These are phyloP conservation scores for Tillandsia leiboldiana DNA, from an alignment of 176 grass and related monocot genomes.

Conservation along the genomic window DNA sequence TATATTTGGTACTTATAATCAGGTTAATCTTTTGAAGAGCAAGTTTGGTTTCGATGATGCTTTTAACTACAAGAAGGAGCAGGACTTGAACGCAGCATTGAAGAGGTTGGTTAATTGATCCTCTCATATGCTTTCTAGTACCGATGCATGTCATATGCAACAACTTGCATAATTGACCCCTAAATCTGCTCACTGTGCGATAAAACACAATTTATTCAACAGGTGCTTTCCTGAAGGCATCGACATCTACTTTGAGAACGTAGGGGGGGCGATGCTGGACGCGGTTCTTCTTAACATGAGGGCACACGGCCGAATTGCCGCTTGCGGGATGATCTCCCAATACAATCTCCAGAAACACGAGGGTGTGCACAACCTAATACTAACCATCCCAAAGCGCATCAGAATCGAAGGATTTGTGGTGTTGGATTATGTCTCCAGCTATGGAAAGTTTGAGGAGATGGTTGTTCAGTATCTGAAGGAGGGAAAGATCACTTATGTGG, in stretches of 20 bases:
- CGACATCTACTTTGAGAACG: constrained; percentile 26
- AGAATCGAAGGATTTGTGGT: constrained; percentile 15
- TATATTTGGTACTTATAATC: neutral
- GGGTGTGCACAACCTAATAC: constrained; percentile 19
- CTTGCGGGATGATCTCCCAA: constrained; percentile 24
- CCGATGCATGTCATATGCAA: too few species aligned
- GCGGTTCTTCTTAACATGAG: constrained; percentile 31
- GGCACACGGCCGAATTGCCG: neutral
- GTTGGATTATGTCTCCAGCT: neutral
- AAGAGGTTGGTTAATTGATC: neutral
- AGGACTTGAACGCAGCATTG: constrained; percentile 30
- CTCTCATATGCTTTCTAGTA: neutral
- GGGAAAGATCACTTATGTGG: constrained; percentile 16
- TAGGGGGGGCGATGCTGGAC: constrained; percentile 20
- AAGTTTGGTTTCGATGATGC: constrained; percentile 67
- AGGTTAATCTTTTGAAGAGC: constrained; percentile 36
- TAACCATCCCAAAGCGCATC: neutral
- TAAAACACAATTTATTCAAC: neutral
- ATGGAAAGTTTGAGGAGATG: constrained; percentile 19
- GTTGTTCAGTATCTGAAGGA: constrained; percentile 10
- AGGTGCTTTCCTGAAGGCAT: constrained; percentile 37
- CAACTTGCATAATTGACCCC: too few species aligned
- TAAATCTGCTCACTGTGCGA: too few species aligned
- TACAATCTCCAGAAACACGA: constrained; percentile 19
- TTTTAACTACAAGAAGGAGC: constrained; percentile 68